Percentiles rank a stretch among this genome's conserved stretches.
Evolutionary conservation across 2,329 filamentous ascomycete species (phyloP).

Genomic region (Fusarium sacchari): DNA sequence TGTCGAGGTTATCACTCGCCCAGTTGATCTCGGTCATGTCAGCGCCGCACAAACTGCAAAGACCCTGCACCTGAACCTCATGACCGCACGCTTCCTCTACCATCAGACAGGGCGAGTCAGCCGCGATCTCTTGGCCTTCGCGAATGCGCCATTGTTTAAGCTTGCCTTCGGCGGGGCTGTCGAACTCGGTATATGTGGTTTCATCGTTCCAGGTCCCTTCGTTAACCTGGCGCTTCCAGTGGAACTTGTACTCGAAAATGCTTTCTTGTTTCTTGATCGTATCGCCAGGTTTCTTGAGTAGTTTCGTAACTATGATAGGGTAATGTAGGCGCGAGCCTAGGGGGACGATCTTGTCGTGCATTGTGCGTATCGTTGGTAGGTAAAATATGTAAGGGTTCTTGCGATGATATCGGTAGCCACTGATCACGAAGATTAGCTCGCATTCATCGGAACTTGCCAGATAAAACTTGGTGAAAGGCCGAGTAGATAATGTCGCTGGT

Average conservation of each 20-base stretch:
- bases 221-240: constrained; percentile 79
- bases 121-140: constrained; percentile 71
- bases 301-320: constrained; percentile 89
- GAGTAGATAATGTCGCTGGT: constrained; percentile 2
- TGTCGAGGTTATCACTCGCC: constrained; percentile 81
- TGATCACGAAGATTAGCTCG: constrained; percentile 20
- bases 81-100: constrained; percentile 93
- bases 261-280: constrained; percentile 78
- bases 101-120: constrained; percentile 70
- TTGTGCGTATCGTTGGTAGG: constrained; percentile 31
- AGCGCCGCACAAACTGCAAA: constrained; percentile 92
- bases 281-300: constrained; percentile 81
- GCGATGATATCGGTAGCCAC: constrained; percentile 14
- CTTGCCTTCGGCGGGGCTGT: constrained; percentile 84
- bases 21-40: constrained; percentile 94
- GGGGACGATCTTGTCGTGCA: constrained; percentile 57
- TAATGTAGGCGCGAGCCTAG: constrained; percentile 79
- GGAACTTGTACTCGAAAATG: constrained; percentile 88
- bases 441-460: background rate
- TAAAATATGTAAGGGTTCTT: constrained; percentile 2
- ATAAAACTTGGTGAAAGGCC: background rate
- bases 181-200: constrained; percentile 79
- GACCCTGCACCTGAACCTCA: constrained; percentile 87
- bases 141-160: constrained; percentile 80
- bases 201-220: constrained; percentile 70